Percentiles rank a stretch among this genome's conserved stretches.
phyloP scores from a whole-genome alignment of 352 stramenopile genomes.

The Pythium dissimile region DNA sequence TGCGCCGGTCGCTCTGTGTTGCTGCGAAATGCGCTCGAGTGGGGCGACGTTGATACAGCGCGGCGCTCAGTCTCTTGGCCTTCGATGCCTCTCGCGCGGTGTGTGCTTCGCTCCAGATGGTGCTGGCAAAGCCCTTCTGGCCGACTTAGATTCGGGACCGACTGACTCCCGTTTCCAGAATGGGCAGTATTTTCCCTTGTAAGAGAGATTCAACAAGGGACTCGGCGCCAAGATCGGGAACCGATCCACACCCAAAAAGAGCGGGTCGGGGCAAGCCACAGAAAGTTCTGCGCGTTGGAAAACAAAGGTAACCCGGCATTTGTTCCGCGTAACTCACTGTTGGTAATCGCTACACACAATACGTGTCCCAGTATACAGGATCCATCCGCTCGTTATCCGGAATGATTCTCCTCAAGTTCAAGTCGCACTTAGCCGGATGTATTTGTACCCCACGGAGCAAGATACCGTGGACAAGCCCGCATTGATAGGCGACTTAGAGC shows the following conservation, averaged over 20 bases:
- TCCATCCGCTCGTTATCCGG: slow-evolving; percentile 1
- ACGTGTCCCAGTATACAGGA: slow-evolving; percentile 3
- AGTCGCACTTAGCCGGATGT: neutral
- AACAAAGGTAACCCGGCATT: neutral
- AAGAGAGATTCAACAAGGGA: neutral
- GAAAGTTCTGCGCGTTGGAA: slow-evolving; percentile 3
- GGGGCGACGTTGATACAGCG: too few relatives aligned
- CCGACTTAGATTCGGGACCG: neutral
- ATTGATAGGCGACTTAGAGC: neutral
- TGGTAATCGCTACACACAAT: neutral
- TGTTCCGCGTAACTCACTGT: slow-evolving; percentile 4
- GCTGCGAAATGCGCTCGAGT: neutral
- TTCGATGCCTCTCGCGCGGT: neutral
- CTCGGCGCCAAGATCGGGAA: neutral
- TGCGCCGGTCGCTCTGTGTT: neutral
- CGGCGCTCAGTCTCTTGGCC: neutral
- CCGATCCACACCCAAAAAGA: slow-evolving; percentile 1
- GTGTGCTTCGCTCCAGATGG: neutral
- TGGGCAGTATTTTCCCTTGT: neutral
- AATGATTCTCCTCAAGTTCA: neutral
- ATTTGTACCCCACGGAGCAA: too few relatives aligned
- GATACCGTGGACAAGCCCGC: too few relatives aligned
- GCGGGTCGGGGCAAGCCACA: slow-evolving; percentile 1
- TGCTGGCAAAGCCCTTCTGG: neutral
- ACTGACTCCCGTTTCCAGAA: slow-evolving; percentile 8